These are phyloP conservation scores for Candida mattraensis DNA, from an alignment of 805 yeast genomes.

Conservation along the genomic window DNA sequence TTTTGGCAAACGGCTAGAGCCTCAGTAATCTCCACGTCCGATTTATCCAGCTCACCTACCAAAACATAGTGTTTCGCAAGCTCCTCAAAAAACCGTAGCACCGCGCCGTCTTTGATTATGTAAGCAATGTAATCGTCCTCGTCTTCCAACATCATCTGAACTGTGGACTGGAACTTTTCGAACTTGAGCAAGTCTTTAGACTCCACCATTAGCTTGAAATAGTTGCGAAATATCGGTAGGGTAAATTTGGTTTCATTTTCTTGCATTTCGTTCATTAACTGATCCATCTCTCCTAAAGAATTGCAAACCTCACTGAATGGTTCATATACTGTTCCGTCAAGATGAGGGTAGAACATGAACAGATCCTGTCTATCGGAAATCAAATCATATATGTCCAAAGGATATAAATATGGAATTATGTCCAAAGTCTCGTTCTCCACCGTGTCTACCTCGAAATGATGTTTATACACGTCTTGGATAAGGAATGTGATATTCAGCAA, in stretches of 20 bases:
- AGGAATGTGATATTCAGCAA: slow-evolving; percentile 20
- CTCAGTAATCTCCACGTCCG: slow-evolving; percentile 12
- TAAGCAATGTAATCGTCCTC: slow-evolving; percentile 6
- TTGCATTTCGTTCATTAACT: slow-evolving; percentile 7
- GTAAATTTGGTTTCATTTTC: slow-evolving; percentile 7
- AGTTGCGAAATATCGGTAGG: slow-evolving; percentile 4
- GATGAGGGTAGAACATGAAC: slow-evolving; percentile 23
- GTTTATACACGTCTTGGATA: slow-evolving; percentile 16
- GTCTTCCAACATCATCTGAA: slow-evolving; percentile 11
- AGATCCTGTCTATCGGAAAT: slow-evolving; percentile 18
- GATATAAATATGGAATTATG: slow-evolving; percentile 20
- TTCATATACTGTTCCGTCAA: slow-evolving; percentile 17
- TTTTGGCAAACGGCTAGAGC: slow-evolving; percentile 11
- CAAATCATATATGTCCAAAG: slow-evolving; percentile 27
- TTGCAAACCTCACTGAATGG: slow-evolving; percentile 14
- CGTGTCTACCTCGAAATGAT: slow-evolving; percentile 10
- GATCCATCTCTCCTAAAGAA: slow-evolving; percentile 12
- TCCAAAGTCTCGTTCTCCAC: slow-evolving; percentile 12
- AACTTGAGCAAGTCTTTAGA: slow-evolving; percentile 8
- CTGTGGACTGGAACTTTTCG: slow-evolving; percentile 14
- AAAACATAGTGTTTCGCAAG: slow-evolving; percentile 14
- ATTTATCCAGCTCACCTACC: slow-evolving; percentile 13
- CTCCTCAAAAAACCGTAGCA: slow-evolving; percentile 9
- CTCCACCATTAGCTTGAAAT: slow-evolving; percentile 8
- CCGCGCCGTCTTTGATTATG: slow-evolving; percentile 11